Evolutionary conservation across 2,329 filamentous ascomycete species (phyloP).

Genomic region (Aureobasidium sp.): DNA sequence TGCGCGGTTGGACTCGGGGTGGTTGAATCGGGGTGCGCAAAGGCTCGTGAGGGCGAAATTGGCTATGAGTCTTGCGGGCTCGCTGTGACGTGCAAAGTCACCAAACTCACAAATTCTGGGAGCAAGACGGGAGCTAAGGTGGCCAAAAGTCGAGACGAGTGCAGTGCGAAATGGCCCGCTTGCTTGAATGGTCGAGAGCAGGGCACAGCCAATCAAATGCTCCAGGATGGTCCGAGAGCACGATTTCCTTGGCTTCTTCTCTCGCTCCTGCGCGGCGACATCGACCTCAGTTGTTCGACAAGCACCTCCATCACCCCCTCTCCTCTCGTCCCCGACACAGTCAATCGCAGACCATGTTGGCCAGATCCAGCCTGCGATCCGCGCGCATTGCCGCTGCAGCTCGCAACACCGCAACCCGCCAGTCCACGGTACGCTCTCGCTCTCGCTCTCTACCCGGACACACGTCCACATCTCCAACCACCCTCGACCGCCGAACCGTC

Average conservation of each 20-base stretch:
- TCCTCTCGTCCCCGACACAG: not conserved
- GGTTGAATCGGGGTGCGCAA: not conserved
- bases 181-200: no score
- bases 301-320: not conserved
- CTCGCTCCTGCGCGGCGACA: not conserved
- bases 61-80: conserved; percentile 11
- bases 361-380: conserved; percentile 83
- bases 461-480: conserved; percentile 3
- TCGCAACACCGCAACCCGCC: conserved; percentile 49
- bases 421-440: conserved; percentile 36
- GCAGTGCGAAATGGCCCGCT: not conserved
- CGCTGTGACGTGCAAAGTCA: conserved; percentile 13
- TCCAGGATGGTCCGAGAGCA: not conserved
- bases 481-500: conserved; percentile 25
- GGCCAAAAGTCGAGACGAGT: not conserved
- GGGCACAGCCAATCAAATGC: not conserved
- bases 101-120: conserved; percentile 10
- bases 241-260: not conserved
- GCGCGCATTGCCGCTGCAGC: conserved; percentile 81
- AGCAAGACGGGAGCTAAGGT: not conserved
- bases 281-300: conserved; percentile 3
- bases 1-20: conserved; percentile 1
- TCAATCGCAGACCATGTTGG: conserved; percentile 59
- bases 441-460: not conserved
- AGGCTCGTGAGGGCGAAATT: not conserved